Evolutionary conservation across 2,329 filamentous ascomycete species (phyloP), one percentile per base, ranked within the genome.

Genomic region (Cordyceps fumosorosea): DNA sequence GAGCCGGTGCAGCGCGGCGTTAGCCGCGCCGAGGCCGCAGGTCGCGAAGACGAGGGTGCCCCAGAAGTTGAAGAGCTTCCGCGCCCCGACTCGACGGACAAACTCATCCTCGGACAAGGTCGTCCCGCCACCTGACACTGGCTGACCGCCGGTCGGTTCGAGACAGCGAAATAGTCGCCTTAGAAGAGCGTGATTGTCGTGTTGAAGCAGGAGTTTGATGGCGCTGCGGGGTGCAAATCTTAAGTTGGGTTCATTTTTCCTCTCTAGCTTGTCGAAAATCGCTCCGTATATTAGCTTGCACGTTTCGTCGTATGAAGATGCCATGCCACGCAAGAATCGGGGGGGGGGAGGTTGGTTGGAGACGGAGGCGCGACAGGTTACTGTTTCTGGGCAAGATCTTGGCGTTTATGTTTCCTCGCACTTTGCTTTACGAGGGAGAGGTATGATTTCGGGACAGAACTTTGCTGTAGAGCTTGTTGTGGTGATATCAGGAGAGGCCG

Each of bases 31-130:
- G 18, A 69, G 63, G n/a, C 65, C 64, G 20, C 67, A 70, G 0
- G 65, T 66, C 14, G 69, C 67, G 57, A 71, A 73, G 2, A 75
- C 64, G n/a, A 74, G 50, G 20, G 69, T 70, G 3, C 71, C 72
- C 12, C 74, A 62, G 32, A 73, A 70, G 48, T 68, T 66, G 53
- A 68, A 66, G 2, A 73, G 67, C 53, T 78, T 48, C 20, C 68
- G 63, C 3, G 67, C 56, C 56, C 65, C 51, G 18, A 67, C 63
- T 34, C 67, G 58, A 12, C 63, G 62, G 8, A 67, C 48, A 34
- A 72, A 64, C 3, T 55, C 47, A n/a, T 66, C 60, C 20, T 64
- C 64, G 3, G 64, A 64, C 3, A 69, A n/a, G 6, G 5, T 52
- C 22, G 18, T 29, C 29, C 29, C 37, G 32, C 10, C 32, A 7